Percentiles rank a stretch among this genome's conserved stretches.
These are phyloP conservation scores for Trametes sp. DNA, from an alignment of 1,284 basidiomycete genomes.

Conservation along the genomic window DNA sequence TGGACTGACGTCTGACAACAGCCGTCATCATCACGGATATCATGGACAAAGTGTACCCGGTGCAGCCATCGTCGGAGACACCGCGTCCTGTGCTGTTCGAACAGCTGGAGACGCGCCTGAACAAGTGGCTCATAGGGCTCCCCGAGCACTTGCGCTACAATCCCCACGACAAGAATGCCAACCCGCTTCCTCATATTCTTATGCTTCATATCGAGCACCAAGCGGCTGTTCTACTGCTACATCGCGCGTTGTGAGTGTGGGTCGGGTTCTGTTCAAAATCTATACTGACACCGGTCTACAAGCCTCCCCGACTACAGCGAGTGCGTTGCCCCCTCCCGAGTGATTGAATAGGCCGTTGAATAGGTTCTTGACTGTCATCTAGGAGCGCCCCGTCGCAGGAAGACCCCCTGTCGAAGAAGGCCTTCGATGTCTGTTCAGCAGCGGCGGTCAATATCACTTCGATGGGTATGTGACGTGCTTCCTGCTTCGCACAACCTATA, in stretches of 20 bases:
- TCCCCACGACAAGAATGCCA: constrained; percentile 54
- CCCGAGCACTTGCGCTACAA: constrained; percentile 73
- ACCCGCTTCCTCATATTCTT: constrained; percentile 71
- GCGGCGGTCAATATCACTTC: constrained; percentile 80
- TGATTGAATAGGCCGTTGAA: too few relatives aligned
- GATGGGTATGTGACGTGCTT: constrained; percentile 55
- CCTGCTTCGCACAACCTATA: not conserved
- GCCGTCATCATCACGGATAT: constrained; percentile 71
- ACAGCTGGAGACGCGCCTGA: constrained; percentile 71
- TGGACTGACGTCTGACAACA: constrained; percentile 36
- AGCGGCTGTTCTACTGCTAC: constrained; percentile 76
- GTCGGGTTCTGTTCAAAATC: not conserved
- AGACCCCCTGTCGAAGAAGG: constrained; percentile 51
- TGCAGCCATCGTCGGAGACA: constrained; percentile 56
- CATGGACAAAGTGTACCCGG: constrained; percentile 77
- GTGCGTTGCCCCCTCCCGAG: constrained; percentile 44
- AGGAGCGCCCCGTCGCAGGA: constrained; percentile 8
- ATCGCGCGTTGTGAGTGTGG: constrained; percentile 80
- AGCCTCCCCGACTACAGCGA: constrained; percentile 75
- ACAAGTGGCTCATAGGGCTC: constrained; percentile 79
- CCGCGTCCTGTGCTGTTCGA: constrained; percentile 58
- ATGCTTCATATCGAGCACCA: constrained; percentile 83
- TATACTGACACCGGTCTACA: constrained; percentile 5
- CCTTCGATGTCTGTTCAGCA: constrained; percentile 79
- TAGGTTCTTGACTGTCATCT: not conserved